Conservation (phyloP, 2,329 filamentous ascomycete genomes). For the Colletotrichum sp. region DNA sequence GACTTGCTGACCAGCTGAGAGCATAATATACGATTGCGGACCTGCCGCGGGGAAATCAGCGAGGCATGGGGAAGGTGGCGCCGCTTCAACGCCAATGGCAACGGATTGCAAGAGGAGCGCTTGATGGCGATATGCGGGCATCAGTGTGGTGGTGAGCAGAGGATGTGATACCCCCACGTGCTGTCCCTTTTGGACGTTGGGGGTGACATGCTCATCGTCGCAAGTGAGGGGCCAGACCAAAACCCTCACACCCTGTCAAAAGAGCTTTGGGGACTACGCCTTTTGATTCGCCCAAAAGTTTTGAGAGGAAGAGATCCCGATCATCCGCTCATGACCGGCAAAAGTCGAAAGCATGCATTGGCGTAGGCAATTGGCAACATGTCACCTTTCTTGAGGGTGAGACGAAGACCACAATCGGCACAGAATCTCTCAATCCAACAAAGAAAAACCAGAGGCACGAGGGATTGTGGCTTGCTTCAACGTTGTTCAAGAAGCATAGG, state of each 20-base stretch:
- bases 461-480: not conserved
- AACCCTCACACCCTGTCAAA: not conserved
- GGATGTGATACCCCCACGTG: conserved; percentile 17
- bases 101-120: not conserved
- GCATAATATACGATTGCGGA: not conserved
- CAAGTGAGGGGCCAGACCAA: conserved; percentile 6
- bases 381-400: not conserved
- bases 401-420: not conserved
- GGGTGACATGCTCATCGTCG: not conserved
- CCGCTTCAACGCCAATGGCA: not conserved
- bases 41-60: not conserved
- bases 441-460: not conserved
- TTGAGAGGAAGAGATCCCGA: conserved; percentile 14
- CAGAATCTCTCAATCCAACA: not conserved
- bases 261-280: not conserved
- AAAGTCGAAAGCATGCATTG: not conserved
- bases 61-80: not conserved
- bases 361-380: not conserved
- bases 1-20: not conserved
- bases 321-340: conserved; percentile 6
- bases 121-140: not conserved
- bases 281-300: not conserved
- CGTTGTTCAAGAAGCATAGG: not conserved
- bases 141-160: not conserved
- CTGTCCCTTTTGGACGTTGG: not conserved